Conservation (phyloP, 768 basidiomycete species). For the Rossbeevera mucosa region DNA sequence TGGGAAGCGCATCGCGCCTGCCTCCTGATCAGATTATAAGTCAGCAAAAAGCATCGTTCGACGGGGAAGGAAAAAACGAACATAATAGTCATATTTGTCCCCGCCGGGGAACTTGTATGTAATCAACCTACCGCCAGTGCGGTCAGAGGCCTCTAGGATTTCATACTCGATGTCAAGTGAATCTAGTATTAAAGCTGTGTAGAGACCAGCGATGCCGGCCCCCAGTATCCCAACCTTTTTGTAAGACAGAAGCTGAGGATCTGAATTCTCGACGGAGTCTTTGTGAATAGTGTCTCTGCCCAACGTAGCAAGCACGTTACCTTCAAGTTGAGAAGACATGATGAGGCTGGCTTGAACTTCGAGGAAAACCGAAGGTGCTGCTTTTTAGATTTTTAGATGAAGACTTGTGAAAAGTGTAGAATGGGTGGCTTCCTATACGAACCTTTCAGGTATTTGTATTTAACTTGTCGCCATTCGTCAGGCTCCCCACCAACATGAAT, state of each 20-base stretch:
- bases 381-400: too few relatives aligned
- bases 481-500: too few relatives aligned
- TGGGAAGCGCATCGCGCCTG: slow-evolving; percentile 39
- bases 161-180: slow-evolving; percentile 39
- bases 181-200: slow-evolving; percentile 43
- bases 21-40: slow-evolving; percentile 16
- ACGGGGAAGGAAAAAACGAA: neutral
- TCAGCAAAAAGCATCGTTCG: neutral
- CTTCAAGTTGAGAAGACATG: too few relatives aligned
- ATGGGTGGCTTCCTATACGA: too few relatives aligned
- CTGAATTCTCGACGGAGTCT: neutral
- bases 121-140: slow-evolving; percentile 40
- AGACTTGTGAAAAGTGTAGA: too few relatives aligned
- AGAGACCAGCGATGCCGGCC: slow-evolving; percentile 32
- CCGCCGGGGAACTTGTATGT: slow-evolving; percentile 37
- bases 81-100: slow-evolving; percentile 34
- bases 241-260: neutral
- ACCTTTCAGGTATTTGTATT: too few relatives aligned
- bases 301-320: too few relatives aligned
- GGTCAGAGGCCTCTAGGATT: slow-evolving; percentile 40
- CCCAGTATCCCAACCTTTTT: slow-evolving; percentile 19
- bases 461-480: too few relatives aligned
- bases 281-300: too few relatives aligned
- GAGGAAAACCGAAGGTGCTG: too few relatives aligned
- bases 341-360: too few relatives aligned